phyloP scores from a whole-genome alignment of 306 rosid species.

The Castanea sativa region DNA sequence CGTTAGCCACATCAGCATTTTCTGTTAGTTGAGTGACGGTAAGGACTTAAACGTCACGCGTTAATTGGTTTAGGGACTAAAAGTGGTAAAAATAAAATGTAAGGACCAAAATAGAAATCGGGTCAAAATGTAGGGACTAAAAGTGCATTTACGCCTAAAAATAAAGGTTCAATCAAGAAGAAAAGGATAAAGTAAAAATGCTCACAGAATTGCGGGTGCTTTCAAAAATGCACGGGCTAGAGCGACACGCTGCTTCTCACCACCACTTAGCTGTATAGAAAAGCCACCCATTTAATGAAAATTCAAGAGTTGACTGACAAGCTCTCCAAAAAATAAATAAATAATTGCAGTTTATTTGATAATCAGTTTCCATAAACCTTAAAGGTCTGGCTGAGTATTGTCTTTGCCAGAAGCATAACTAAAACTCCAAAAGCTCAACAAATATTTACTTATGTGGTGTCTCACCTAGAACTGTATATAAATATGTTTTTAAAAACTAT shows the following conservation, averaged over 20 bases:
- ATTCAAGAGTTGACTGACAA: conserved; percentile 10
- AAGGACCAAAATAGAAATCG: too few species aligned
- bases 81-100: too few species aligned
- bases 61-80: too few species aligned
- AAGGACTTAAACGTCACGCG: too few species aligned
- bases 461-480: background rate
- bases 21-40: too few species aligned
- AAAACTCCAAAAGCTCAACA: background rate
- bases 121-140: too few species aligned
- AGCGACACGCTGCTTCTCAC: conserved; percentile 98
- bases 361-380: background rate
- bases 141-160: background rate
- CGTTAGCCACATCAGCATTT: too few species aligned
- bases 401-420: conserved; percentile 3
- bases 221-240: conserved; percentile 94
- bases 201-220: conserved; percentile 90
- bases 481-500: background rate
- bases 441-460: background rate
- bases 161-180: background rate
- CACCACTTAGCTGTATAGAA: conserved; percentile 82
- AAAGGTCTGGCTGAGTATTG: background rate
- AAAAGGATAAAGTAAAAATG: conserved; percentile 16
- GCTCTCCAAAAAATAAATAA: background rate
- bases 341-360: background rate
- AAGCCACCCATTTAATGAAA: conserved; percentile 15